A percentile compares a stretch with the other conserved stretches of the same genome.
Evolutionary conservation across 768 basidiomycete species (phyloP).

Genomic region (Trametes meyenii): DNA sequence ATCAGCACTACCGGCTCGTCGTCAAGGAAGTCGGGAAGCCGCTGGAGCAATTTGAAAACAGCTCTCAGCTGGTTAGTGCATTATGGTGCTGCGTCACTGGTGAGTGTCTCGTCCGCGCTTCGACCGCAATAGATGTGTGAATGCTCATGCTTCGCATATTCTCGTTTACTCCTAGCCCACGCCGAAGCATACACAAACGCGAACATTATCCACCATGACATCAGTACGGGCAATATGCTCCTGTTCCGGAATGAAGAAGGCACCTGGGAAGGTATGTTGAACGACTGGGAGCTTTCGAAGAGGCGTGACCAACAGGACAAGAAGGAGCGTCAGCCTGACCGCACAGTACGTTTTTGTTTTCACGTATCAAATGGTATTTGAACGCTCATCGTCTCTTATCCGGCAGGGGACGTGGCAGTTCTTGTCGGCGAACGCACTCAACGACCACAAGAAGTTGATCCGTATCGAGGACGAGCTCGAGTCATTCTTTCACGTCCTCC

Average conservation of each 20-base stretch:
- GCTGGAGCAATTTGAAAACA: not conserved
- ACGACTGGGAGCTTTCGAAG: slow-evolving; percentile 18
- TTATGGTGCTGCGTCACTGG: not conserved
- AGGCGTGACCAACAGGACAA: not conserved
- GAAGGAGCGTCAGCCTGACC: slow-evolving; percentile 8
- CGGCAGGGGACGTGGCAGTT: slow-evolving; percentile 17
- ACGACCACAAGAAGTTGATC: not conserved
- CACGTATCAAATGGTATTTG: not conserved
- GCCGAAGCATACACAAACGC: not conserved
- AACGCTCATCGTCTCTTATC: not conserved
- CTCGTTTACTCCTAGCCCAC: not conserved
- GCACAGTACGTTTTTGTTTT: not conserved
- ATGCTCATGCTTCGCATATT: not conserved
- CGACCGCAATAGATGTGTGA: not conserved
- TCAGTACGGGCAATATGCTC: slow-evolving; percentile 16
- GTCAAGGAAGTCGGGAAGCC: slow-evolving; percentile 11
- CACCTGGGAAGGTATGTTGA: not conserved
- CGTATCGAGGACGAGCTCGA: slow-evolving; percentile 12
- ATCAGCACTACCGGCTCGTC: slow-evolving; percentile 16
- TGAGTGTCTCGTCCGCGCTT: not conserved
- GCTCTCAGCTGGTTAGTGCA: not conserved
- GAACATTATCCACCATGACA: slow-evolving; percentile 9
- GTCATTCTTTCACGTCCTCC: slow-evolving; percentile 15
- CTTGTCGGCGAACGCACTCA: not conserved
- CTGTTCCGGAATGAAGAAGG: not conserved